phyloP scores from a whole-genome alignment of 176 grass and related monocot species.

The Stipa capillata region DNA sequence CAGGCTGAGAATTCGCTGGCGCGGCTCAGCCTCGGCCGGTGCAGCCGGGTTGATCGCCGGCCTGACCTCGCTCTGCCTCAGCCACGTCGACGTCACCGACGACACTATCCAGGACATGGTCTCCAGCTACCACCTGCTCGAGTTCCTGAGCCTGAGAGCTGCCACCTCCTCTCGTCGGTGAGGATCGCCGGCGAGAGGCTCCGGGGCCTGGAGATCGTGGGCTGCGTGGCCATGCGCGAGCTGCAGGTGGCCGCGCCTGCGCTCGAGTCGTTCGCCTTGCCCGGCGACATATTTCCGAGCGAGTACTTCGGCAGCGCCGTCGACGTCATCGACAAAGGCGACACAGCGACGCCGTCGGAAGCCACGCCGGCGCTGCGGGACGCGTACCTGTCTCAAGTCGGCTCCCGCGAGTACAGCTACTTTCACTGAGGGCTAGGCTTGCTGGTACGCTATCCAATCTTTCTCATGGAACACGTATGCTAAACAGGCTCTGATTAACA shows the following conservation, averaged over 20 bases:
- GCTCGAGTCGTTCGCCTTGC: slow-evolving; percentile 39
- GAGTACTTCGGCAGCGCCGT: too few relatives aligned
- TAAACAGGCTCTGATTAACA: too few relatives aligned
- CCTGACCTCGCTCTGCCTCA: slow-evolving; percentile 31
- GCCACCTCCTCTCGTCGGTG: neutral
- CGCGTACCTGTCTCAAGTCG: slow-evolving; percentile 24
- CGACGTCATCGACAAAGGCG: too few relatives aligned
- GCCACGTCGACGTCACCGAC: slow-evolving; percentile 21
- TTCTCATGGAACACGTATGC: too few relatives aligned
- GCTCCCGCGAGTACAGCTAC: neutral
- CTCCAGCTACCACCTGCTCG: slow-evolving; percentile 7
- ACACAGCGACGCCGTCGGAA: too few relatives aligned
- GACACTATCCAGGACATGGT: slow-evolving; percentile 13
- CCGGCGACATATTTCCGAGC: slow-evolving; percentile 16
- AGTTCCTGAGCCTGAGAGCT: slow-evolving; percentile 47
- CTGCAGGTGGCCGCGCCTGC: slow-evolving; percentile 14
- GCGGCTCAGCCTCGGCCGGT: slow-evolving; percentile 22
- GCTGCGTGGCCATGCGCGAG: neutral
- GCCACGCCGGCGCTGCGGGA: slow-evolving; percentile 24
- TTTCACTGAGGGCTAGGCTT: too few relatives aligned
- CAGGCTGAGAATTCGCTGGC: slow-evolving; percentile 5
- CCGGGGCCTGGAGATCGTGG: slow-evolving; percentile 19
- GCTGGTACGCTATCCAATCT: slow-evolving; percentile 9
- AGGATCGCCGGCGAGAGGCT: slow-evolving; percentile 28
- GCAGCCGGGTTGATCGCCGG: slow-evolving; percentile 16